Evolutionary conservation across 148 eudicot genomes (phyloP).

Genomic region (Pharnaceum exiguum): DNA sequence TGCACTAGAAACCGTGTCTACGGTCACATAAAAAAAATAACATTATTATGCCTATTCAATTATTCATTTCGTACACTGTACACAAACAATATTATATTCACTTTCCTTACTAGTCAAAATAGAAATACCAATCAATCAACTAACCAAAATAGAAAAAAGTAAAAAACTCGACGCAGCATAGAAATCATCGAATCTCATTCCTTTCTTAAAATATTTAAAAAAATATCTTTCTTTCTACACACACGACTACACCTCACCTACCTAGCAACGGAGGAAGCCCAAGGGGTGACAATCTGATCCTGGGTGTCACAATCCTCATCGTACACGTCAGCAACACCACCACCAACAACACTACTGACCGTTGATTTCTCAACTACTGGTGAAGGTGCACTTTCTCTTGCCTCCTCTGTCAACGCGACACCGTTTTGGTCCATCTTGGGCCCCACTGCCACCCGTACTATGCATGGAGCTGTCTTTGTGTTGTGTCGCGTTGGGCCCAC

Average conservation of each 20-base stretch:
- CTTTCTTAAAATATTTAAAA: background rate
- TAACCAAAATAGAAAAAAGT: background rate
- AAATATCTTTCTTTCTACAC: background rate
- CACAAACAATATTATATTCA: too few species aligned
- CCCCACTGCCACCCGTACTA: constrained; percentile 55
- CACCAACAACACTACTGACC: constrained; percentile 44
- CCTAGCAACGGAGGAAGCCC: constrained; percentile 95
- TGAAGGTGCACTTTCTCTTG: constrained; percentile 18
- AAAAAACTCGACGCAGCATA: constrained; percentile 15
- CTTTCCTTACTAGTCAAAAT: background rate
- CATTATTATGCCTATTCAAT: too few species aligned
- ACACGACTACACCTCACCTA: constrained; percentile 9
- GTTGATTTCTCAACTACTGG: constrained; percentile 36
- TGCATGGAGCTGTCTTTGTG: constrained; percentile 24
- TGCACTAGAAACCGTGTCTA: too few species aligned
- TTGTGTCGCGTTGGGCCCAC: constrained; percentile 35
- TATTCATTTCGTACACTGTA: too few species aligned
- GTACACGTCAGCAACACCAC: constrained; percentile 78
- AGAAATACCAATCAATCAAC: background rate
- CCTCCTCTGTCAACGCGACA: constrained; percentile 58
- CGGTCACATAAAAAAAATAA: too few species aligned
- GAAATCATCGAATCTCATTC: constrained; percentile 22
- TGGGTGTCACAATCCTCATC: constrained; percentile 88
- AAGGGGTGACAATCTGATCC: constrained; percentile 80
- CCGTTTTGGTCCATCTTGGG: constrained; percentile 46